Evolutionary conservation across 305 asterid genomes (phyloP), one percentile per base, ranked within the genome.

Genomic region (Nicotiana rustica): DNA sequence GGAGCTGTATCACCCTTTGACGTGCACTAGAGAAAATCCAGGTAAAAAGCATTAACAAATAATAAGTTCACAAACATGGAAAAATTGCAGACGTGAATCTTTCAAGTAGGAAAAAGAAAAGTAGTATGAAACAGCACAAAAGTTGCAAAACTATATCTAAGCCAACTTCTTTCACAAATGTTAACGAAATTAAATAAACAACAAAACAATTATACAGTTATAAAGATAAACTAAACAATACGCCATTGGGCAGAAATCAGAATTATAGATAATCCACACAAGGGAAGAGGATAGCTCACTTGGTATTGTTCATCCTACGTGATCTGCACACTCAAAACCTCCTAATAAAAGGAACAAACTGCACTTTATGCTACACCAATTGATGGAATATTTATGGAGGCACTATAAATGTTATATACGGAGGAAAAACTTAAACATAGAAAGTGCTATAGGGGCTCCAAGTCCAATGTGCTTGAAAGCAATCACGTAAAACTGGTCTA

Each of bases 1-100:
- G 91, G 86, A 87, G 84, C 82, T 87, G 83, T 89, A 21, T 79
- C 84, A 85, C 88, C 95, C 93, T 89, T 93, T 78, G 90, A 88
- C 82, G 96, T 85, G 91, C 97, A 92, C 99, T 95, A 85, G 18
- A 81, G 47, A 67, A 68, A 65, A 81, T 17, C 31, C 79, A 76
- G 65, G 82, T 56, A 85, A 76, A 44, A 60, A 57, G 67, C 77
- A 85, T 64, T 77, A 18, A 85, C 71, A 57, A 52, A 68, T 19
- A 67, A 35, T 17, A 81, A n/a, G 12, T 44, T 67, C 77, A 33
- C 55, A 55, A 67, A 81, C 18, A 25, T 47, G 67, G 57, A 81
- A 59, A 55, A 33, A 31, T 44, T 18, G 67, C 31, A 55, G 21
- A 67, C 17, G 25, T 76, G 67, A 69, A 52, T 10, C 79, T 68